Evolutionary conservation across 495 filamentous ascomycete genomes (phyloP), one percentile per base, ranked within the genome.

Genomic region (Oidiodendron maius): DNA sequence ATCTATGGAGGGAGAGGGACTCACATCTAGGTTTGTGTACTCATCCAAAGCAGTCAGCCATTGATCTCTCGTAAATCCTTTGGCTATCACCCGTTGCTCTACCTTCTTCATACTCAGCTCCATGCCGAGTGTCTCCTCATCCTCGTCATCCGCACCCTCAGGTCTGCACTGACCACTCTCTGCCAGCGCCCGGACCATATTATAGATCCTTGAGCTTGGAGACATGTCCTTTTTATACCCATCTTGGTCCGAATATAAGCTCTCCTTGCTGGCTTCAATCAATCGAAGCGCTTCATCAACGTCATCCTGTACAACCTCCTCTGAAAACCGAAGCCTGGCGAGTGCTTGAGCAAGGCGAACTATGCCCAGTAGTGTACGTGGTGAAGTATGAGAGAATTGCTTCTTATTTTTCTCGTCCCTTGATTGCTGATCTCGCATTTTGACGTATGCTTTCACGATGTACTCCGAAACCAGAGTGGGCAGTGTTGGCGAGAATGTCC

Each of bases 1-100:
- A 21, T 37, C 34, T 34, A 10, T 12, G n/a, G 41, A 21, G 23
- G 25, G 42, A 30, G 28, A 28, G 44, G 18, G 45, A 83, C 90
- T 85, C 68, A 98, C 93, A 70, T 91, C 83, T 46, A 95, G 61
- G 51, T 80, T 71, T 5, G 86, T 81, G 67, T 98, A 98, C 70
- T 97, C 93, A 46, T 91, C 84, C 56, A 98, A 74, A 30, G 89
- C 85, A 52, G 77, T 77, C 42, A 82, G 75, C 66, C 95, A 86
- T 62, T 97, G 90, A 68, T 95, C 86, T 55, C 89, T 85, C 3
- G 94, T 97, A 59, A 97, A 98, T 8, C 94, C 94, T 75, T 95
- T 96, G 22, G 89, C 93, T 54, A 97, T 74, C 22, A 97, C 89
- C 35, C 93, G 63, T 61, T 97, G 90, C 56, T 89, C 75, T 28